Evolutionary conservation across 768 basidiomycete genomes (phyloP).

Genomic region (Tylopilus sp.): DNA sequence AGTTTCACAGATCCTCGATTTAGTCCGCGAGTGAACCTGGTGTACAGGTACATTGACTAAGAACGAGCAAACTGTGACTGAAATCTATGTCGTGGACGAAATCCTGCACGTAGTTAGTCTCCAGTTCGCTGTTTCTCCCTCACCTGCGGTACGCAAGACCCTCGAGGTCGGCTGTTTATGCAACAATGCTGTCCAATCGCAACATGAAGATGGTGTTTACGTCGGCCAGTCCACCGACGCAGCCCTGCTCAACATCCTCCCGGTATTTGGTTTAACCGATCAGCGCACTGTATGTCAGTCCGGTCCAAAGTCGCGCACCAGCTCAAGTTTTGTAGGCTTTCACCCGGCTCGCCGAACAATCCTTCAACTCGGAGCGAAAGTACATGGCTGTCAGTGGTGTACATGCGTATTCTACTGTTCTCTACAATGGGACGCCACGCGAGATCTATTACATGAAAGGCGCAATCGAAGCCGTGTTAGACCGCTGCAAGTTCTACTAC

Average conservation of each 20-base stretch:
- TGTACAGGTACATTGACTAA: slow-evolving; percentile 79
- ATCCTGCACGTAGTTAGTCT: slow-evolving; percentile 53
- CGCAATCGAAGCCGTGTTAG: slow-evolving; percentile 83
- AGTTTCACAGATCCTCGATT: slow-evolving; percentile 7
- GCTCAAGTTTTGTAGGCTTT: slow-evolving; percentile 47
- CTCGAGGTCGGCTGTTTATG: slow-evolving; percentile 84
- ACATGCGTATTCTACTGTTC: slow-evolving; percentile 37
- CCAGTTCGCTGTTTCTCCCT: slow-evolving; percentile 45
- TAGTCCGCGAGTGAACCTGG: background rate
- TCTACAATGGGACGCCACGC: slow-evolving; percentile 36
- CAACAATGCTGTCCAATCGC: slow-evolving; percentile 72
- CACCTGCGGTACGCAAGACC: slow-evolving; percentile 68
- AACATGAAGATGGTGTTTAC: slow-evolving; percentile 66
- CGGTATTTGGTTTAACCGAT: slow-evolving; percentile 64
- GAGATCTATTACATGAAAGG: slow-evolving; percentile 93
- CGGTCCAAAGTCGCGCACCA: background rate
- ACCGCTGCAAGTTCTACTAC: slow-evolving; percentile 86
- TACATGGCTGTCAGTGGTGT: slow-evolving; percentile 88
- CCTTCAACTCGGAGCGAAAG: slow-evolving; percentile 93
- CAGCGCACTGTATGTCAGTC: slow-evolving; percentile 56
- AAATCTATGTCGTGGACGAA: slow-evolving; percentile 87
- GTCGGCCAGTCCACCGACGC: slow-evolving; percentile 94
- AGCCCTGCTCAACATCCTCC: slow-evolving; percentile 78
- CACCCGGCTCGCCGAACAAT: slow-evolving; percentile 69
- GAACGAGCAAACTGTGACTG: slow-evolving; percentile 94